Evolutionary conservation across 352 stramenopile species (phyloP), one percentile per base, ranked within the genome.

Genomic region (Pythium graminicola): DNA sequence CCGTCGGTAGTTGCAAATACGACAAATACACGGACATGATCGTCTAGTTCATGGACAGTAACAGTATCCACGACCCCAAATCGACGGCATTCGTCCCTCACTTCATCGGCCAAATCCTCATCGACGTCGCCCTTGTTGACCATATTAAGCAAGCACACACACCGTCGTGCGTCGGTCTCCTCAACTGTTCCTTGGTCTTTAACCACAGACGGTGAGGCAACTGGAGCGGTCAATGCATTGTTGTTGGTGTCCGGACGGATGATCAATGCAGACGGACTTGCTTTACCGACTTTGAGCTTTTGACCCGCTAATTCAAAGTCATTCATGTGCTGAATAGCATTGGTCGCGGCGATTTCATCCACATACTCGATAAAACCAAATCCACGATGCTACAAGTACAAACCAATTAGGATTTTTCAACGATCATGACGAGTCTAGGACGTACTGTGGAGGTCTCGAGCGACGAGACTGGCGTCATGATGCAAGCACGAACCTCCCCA

Each of bases 291-390:
- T 57, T 86, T 82, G 11, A 90, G 77, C 17, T 78, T 64, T 40
- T 88, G 75, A 10, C 80, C 80, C 28, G 80, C 80, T 16, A 90
- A 53, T 24, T 90, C 80, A 49, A 90, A 90, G 22, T 73, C 75
- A 52, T 90, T 80, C 80, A 90, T 90, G 48, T 90, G 80, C 61
- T 90, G 76, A 36, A 90, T 88, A 14, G 80, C 80, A 55, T 69
- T 90, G 45, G 40, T 36, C 11, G 80, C 80, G 13, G 62, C 82
- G 11, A 42, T 66, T 35, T 87, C 77, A 33, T 88, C 71, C 0
- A 70, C 47, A 53, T 88, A 90, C 50, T 86, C 72, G 43, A 90
- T 67, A 35, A 90, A 90, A 2, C 80, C 80, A 45, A 85, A 90
- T 5, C 78, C 80, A 6, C 80, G 76, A 62, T 90, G 80, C 73